Percentiles rank a stretch among this genome's conserved stretches.
These are phyloP conservation scores for Citrus sp. DNA, from an alignment of 345 rosid genomes.

Conservation along the genomic window DNA sequence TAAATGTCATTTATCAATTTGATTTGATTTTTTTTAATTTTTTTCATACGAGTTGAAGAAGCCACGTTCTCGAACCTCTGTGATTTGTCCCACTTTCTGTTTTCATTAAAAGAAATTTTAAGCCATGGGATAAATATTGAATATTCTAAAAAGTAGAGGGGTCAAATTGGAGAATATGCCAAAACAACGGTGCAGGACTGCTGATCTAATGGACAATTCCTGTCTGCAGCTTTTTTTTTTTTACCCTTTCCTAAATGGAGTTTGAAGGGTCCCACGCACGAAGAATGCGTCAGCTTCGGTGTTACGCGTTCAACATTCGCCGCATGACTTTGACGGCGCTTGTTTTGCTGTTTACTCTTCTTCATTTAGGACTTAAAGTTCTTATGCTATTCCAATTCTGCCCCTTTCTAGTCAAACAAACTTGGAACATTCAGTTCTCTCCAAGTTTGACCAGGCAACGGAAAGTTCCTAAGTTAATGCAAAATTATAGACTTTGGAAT, in stretches of 20 bases:
- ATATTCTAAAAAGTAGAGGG: neutral
- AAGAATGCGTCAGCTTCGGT: constrained; percentile 19
- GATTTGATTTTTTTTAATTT: too few species aligned
- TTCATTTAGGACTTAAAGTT: neutral
- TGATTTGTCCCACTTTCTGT: neutral
- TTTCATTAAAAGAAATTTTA: neutral
- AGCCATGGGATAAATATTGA: too few species aligned
- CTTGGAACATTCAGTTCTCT: neutral
- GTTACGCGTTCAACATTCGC: constrained; percentile 19
- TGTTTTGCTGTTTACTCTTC: neutral
- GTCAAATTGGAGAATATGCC: neutral
- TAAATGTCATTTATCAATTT: too few species aligned
- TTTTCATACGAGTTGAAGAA: neutral
- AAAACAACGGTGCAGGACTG: neutral
- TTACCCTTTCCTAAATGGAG: neutral
- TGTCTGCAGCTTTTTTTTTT: neutral
- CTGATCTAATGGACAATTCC: neutral
- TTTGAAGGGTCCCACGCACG: neutral
- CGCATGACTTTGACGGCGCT: constrained; percentile 15
- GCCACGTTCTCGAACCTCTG: neutral
- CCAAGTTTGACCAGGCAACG: neutral
- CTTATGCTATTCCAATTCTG: too few species aligned
- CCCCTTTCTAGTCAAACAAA: neutral
- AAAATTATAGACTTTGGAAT: neutral
- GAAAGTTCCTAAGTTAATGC: neutral